Evolutionary conservation across 2,329 filamentous ascomycete species (phyloP), one percentile per base, ranked within the genome.

Genomic region (Thyridium curvatum): DNA sequence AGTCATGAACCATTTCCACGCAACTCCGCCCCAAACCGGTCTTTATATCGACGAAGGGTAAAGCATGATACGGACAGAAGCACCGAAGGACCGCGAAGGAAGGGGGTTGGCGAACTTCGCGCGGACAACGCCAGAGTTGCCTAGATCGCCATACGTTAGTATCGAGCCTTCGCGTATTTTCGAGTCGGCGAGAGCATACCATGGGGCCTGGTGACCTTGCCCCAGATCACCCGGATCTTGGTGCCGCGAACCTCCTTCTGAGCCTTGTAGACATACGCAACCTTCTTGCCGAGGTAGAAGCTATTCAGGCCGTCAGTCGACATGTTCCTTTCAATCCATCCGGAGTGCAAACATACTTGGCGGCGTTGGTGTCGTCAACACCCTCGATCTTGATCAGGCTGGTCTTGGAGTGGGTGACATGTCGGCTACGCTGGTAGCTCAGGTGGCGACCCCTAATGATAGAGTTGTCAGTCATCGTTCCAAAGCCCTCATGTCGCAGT

Each of bases 221-320:
- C 50, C 50, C 50, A 52, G 44, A 52, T 52, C 16, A 97, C 85
- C 65, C 91, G 83, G 74, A 97, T 94, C 84, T 97, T 97, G 69
- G 89, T 91, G 67, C 93, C 93, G 62, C 91, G 86, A 64, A 95
- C 79, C 78, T 95, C 88, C 74, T 83, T 90, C 72, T 87, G 83
- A 59, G 84, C 91, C 65, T 90, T 88, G 82, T 97, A 98, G 72
- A 98, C 89, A 72, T 89, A 98, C 68, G 93, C 93, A 68, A 97
- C 82, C 77, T 90, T 90, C 86, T 98, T 98, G 74, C 93, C 93
- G 54, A 88, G 77, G 78, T 98, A 98, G 86, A 96, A 96, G 74
- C 74, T 78, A 55, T n/a, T n/a, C 43, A 45, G 46, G 36, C 30
- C 21, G 45, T 60, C 48, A 59, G 53, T n/a, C 46, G 39, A 35